Evolutionary conservation across 2,329 filamentous ascomycete genomes (phyloP).

Genomic region (Xylaria sp.): DNA sequence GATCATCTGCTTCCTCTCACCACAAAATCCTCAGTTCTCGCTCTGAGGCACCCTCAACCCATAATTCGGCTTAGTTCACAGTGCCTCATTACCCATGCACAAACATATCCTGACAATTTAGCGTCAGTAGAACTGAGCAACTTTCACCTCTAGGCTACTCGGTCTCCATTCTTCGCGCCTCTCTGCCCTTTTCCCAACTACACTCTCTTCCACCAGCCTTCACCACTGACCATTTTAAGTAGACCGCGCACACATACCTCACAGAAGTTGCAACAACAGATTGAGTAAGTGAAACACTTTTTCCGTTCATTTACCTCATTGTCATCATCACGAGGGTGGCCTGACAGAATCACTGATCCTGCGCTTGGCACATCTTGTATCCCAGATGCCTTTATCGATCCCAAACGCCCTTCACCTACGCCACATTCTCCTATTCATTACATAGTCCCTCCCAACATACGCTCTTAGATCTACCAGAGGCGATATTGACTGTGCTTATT

Average conservation of each 20-base stretch:
- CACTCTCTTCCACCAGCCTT: background rate
- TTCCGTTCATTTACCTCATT: background rate
- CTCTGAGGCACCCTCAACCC: background rate
- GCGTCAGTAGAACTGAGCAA: background rate
- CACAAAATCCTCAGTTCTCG: background rate
- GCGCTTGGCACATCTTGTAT: background rate
- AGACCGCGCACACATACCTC: background rate
- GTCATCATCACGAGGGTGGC: background rate
- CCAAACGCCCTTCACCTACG: background rate
- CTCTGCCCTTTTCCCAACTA: background rate
- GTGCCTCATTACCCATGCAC: background rate
- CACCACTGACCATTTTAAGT: conserved; percentile 1
- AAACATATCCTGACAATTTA: background rate
- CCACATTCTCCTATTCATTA: background rate
- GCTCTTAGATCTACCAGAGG: too few relatives aligned
- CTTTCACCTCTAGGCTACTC: background rate
- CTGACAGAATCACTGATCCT: background rate
- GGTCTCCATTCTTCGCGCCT: background rate
- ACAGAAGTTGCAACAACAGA: background rate
- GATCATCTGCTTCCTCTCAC: background rate
- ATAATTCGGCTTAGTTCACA: background rate
- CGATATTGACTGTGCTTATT: conserved; percentile 2
- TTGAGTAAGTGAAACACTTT: background rate
- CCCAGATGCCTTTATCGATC: too few relatives aligned
- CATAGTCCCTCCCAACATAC: background rate